Percentiles rank a stretch among this genome's conserved stretches.
phyloP scores from a whole-genome alignment of 306 rosid genomes.

The Trifolium dubium region DNA sequence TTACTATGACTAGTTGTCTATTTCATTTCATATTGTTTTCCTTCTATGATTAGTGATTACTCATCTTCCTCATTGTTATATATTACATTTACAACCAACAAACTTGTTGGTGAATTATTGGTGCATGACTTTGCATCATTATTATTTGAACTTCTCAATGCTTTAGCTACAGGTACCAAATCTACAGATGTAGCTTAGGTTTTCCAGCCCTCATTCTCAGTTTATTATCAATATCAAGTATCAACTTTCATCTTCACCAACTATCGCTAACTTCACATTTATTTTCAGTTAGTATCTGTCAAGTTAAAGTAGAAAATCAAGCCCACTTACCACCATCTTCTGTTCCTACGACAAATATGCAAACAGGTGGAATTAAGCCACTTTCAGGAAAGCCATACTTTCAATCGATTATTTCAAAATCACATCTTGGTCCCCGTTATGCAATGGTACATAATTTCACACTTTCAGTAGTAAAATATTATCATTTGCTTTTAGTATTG shows the following conservation, averaged over 20 bases:
- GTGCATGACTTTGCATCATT: background rate
- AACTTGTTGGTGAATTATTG: background rate
- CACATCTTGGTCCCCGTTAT: constrained; percentile 41
- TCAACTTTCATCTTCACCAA: constrained; percentile 15
- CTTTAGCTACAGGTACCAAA: background rate
- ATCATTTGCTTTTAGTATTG: background rate
- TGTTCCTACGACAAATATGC: constrained; percentile 25
- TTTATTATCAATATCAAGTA: background rate
- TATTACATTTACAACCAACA: constrained; percentile 5
- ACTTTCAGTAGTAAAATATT: background rate
- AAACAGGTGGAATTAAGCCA: constrained; percentile 49
- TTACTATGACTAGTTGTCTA: background rate
- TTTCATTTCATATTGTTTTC: background rate
- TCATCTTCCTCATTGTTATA: background rate
- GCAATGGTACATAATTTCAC: constrained; percentile 45
- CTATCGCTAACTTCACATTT: background rate
- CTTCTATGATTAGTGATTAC: constrained; percentile 11
- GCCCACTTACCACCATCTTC: background rate
- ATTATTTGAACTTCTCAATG: background rate
- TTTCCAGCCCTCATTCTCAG: background rate
- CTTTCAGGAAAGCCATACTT: constrained; percentile 56
- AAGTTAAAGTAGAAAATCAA: constrained; percentile 13
- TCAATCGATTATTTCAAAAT: constrained; percentile 39
- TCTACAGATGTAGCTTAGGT: background rate
- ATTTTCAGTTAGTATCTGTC: constrained; percentile 17